phyloP scores from a whole-genome alignment of 2,329 filamentous ascomycete genomes.

The Pseudocercospora macadamiae region DNA sequence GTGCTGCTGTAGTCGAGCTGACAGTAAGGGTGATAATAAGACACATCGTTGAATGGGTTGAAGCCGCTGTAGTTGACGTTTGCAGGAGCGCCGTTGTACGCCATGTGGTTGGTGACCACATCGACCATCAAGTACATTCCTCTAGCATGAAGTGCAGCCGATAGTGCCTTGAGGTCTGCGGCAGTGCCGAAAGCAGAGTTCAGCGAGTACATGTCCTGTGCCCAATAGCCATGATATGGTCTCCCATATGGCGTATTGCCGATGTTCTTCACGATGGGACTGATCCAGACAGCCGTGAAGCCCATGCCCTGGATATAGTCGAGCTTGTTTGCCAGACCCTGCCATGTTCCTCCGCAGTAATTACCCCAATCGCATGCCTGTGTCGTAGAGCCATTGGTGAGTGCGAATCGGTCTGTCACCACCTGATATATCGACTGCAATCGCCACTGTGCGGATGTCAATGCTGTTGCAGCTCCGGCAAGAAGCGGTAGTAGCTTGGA shows the following conservation, averaged over 20 bases:
- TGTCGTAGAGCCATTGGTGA: constrained; percentile 49
- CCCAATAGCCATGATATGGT: constrained; percentile 46
- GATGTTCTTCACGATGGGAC: constrained; percentile 48
- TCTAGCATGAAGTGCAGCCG: constrained; percentile 47
- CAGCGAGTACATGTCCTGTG: constrained; percentile 32
- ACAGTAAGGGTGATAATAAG: constrained; percentile 56
- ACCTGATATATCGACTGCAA: constrained; percentile 62
- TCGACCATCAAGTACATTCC: constrained; percentile 64
- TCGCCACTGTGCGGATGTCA: constrained; percentile 40
- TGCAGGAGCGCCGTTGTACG: constrained; percentile 34
- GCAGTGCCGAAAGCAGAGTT: constrained; percentile 52
- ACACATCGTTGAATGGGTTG: constrained; percentile 42
- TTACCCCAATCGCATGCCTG: constrained; percentile 44
- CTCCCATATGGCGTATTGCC: constrained; percentile 42
- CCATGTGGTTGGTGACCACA: constrained; percentile 60
- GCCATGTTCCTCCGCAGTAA: constrained; percentile 55
- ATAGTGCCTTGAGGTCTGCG: constrained; percentile 48
- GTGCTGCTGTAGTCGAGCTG: constrained; percentile 57
- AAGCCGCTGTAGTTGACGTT: constrained; percentile 39
- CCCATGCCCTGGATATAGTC: constrained; percentile 56
- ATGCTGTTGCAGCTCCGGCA: constrained; percentile 14
- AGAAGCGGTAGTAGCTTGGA: constrained; percentile 10
- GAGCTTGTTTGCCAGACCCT: constrained; percentile 47
- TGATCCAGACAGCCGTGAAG: constrained; percentile 47
- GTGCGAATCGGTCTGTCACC: constrained; percentile 60